Evolutionary conservation across 2,329 filamentous ascomycete genomes (phyloP).

Genomic region (Fusarium solani-melongenae): DNA sequence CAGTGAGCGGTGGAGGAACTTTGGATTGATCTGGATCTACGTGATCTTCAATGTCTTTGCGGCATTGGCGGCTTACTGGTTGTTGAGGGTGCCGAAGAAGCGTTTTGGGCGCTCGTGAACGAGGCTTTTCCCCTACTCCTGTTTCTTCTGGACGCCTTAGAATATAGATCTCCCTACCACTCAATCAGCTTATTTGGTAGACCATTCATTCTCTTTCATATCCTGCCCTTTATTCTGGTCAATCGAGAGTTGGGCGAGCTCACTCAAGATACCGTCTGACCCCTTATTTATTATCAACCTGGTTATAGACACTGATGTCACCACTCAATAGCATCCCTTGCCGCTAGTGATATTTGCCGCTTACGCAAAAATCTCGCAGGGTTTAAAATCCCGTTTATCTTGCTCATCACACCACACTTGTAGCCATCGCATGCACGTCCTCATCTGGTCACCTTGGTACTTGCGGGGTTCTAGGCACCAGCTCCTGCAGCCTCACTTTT

Average conservation of each 20-base stretch:
- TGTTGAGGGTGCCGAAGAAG: slow-evolving; percentile 19
- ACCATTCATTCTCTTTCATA: not conserved
- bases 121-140: too few species aligned
- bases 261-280: too few species aligned
- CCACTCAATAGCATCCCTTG: not conserved
- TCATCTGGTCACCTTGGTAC: not conserved
- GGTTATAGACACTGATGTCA: not conserved
- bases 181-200: not conserved
- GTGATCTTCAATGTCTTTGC: slow-evolving; percentile 6
- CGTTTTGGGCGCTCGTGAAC: not conserved
- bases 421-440: not conserved
- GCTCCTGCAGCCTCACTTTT: not conserved
- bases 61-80: slow-evolving; percentile 8
- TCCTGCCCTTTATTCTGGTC: not conserved
- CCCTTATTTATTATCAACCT: too few species aligned
- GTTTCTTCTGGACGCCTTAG: not conserved
- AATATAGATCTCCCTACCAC: not conserved
- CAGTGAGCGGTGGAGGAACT: slow-evolving; percentile 11
- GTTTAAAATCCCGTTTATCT: not conserved
- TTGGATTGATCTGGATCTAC: slow-evolving; percentile 15
- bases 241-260: too few species aligned
- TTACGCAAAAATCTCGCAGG: not conserved
- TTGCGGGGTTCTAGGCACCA: not conserved
- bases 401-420: not conserved
- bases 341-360: not conserved